phyloP scores from a whole-genome alignment of 495 filamentous ascomycete genomes.

The Neurospora sp. region DNA sequence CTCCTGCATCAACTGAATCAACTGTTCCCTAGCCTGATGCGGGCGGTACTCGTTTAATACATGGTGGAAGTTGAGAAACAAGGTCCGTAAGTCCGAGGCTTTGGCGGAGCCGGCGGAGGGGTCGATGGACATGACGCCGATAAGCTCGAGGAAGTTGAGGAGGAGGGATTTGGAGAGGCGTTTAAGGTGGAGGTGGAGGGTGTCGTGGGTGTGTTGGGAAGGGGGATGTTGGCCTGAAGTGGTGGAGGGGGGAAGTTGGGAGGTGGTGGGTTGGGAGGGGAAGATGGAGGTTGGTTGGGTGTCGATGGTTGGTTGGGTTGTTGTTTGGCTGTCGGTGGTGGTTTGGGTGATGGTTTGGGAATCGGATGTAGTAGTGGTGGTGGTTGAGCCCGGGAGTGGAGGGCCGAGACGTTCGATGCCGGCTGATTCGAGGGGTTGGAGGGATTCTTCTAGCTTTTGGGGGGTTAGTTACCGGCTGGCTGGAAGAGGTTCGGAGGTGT shows the following conservation, averaged over 20 bases:
- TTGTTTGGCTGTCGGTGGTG: slow-evolving; percentile 32
- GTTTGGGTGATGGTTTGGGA: slow-evolving; percentile 16
- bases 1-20: slow-evolving; percentile 88
- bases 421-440: slow-evolving; percentile 57
- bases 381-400: background rate
- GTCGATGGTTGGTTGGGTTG: background rate
- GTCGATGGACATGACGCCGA: slow-evolving; percentile 55
- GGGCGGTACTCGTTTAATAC: slow-evolving; percentile 90
- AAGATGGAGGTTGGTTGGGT: background rate
- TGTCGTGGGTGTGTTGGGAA: background rate
- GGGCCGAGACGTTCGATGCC: slow-evolving; percentile 63
- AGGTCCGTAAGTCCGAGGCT: slow-evolving; percentile 60
- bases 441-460: slow-evolving; percentile 46
- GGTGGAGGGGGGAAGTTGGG: background rate
- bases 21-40: slow-evolving; percentile 84
- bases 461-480: background rate
- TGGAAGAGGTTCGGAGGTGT: background rate
- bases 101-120: slow-evolving; percentile 53
- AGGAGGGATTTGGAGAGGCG: slow-evolving; percentile 71
- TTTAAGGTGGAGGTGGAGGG: slow-evolving; percentile 51
- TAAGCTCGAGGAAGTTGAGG: slow-evolving; percentile 74
- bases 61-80: slow-evolving; percentile 84
- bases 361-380: background rate
- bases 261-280: background rate
- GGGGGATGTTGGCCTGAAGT: too few species aligned